phyloP scores from a whole-genome alignment of 805 yeast species.

The Spencermartinsiella europaea region DNA sequence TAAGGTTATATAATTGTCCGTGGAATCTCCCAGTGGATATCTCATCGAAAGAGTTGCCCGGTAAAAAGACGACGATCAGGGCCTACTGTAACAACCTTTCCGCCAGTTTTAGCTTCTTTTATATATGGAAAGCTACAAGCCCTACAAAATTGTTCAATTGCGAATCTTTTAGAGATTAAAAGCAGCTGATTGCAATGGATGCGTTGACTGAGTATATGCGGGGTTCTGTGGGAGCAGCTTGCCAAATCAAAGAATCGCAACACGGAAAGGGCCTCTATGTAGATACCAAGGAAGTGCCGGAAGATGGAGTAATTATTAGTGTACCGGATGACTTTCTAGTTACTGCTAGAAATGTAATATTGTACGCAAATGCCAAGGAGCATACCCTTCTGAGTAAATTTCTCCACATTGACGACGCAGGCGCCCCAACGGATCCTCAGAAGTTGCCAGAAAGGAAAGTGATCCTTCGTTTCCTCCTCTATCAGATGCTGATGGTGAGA shows the following conservation, averaged over 20 bases:
- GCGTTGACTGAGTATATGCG: constrained; percentile 1
- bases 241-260: constrained; percentile 4
- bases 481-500: constrained; percentile 14
- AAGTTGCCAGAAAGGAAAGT: constrained; percentile 11
- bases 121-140: no score
- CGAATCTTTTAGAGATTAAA: no score
- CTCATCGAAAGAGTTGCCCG: no score
- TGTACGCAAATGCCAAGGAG: constrained; percentile 7
- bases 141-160: no score
- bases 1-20: no score
- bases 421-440: constrained; percentile 4
- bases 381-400: constrained; percentile 7
- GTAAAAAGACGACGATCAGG: no score
- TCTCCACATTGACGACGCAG: constrained; percentile 9
- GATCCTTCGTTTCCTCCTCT: constrained; percentile 15
- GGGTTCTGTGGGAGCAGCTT: neutral
- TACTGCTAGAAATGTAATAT: constrained; percentile 8
- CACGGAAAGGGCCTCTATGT: constrained; percentile 14
- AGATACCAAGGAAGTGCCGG: neutral
- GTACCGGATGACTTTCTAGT: constrained; percentile 14
- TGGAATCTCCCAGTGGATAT: no score
- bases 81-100: no score
- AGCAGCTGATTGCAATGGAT: no score
- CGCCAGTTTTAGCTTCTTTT: no score
- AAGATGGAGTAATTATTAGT: constrained; percentile 3